Conservation (phyloP, 1,284 basidiomycete species). For the Marasmius oreades region DNA sequence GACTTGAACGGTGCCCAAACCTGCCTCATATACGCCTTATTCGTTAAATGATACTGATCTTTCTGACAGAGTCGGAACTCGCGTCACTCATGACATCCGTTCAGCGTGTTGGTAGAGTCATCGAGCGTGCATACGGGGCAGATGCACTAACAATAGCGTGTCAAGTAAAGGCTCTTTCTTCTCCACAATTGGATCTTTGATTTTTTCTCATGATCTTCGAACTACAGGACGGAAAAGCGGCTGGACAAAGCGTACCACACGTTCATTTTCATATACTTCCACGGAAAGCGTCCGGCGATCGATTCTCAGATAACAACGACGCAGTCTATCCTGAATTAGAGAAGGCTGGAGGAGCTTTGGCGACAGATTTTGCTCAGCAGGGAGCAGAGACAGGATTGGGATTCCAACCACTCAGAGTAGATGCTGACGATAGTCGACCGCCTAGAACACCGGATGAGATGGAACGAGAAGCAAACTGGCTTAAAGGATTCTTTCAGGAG, state of each 20-base stretch:
- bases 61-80: conserved; percentile 67
- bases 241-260: conserved; percentile 82
- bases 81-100: conserved; percentile 76
- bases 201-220: conserved; percentile 8
- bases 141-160: conserved; percentile 79
- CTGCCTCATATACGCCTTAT: not conserved
- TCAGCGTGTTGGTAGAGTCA: conserved; percentile 64
- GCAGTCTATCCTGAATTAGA: conserved; percentile 79
- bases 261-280: conserved; percentile 91
- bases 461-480: conserved; percentile 71
- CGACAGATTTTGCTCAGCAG: conserved; percentile 32
- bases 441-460: conserved; percentile 72
- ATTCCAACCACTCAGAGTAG: conserved; percentile 44
- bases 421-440: conserved; percentile 67
- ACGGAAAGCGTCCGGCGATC: conserved; percentile 64
- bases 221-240: conserved; percentile 76
- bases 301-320: conserved; percentile 69
- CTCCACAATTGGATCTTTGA: not conserved
- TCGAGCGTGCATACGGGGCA: conserved; percentile 71
- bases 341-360: conserved; percentile 51
- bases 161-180: conserved; percentile 48
- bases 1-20: conserved; percentile 53
- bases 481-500: conserved; percentile 48
- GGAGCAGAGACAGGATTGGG: conserved; percentile 9
- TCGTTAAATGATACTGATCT: not conserved